Base-by-base conservation (phyloP, 441 rosid species). In the Raphanus hybrid region DNA sequence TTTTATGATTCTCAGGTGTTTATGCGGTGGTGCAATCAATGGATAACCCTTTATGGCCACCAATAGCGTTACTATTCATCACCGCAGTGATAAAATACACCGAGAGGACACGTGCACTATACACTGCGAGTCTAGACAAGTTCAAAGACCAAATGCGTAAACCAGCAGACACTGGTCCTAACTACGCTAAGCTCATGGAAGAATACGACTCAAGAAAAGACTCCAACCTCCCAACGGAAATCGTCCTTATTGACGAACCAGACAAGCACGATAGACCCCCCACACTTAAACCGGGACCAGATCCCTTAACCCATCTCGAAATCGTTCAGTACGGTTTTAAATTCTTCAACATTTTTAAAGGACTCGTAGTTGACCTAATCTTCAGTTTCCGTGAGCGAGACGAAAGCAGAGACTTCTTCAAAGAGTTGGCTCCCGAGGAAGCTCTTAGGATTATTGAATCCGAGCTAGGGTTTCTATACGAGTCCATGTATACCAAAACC, bases 401-500 rank as follows among this genome's bases (percentile, higher is more conserved):
- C 8, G 83, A 73, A 59, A 86, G 88, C 78, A 69, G 82, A 5
- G 85, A 77, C 1, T 84, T 88, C 67, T 88, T 90, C 68, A 14
- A 18, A 0, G 5, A 15, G 14, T 43, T 79, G 20, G 0, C 7
- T 1, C 58, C 89, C 0, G 75, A 45, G 11, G 84, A 85, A 7
- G 91, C 90, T 67, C 74, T 85, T 37, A 39, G 66, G 78, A 75
- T 86, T 6, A 78, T 88, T 2, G 89, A 87, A 67, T 78, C 87
- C 5, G 94, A 90, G 64, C 91, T 90, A 34, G 84, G 84, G 39
- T 85, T 86, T 79, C 11, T 87, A 2, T 88, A 90, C 16, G 94
- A 88, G 32, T 84, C 83, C 6, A 78, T 87, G 63, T 83, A 70
- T 48, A 88, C 91, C 3, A 88, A 89, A 75, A 80, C 81, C 2